phyloP scores from a whole-genome alignment of 768 basidiomycete genomes.

The Termitomyces titanicus region DNA sequence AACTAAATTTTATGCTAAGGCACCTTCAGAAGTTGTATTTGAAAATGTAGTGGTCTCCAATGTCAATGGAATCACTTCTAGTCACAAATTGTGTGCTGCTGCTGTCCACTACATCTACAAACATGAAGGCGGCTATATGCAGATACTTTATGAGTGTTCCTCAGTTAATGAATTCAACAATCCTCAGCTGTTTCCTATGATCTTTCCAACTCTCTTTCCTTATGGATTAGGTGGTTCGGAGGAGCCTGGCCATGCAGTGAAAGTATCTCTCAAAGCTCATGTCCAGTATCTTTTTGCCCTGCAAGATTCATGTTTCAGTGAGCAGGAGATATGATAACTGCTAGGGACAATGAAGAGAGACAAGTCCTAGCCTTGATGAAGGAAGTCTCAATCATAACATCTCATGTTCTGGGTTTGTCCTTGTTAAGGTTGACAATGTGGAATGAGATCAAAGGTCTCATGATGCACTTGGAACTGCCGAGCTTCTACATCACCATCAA shows the following conservation, averaged over 20 bases:
- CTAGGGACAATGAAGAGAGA: conserved; percentile 5
- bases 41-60: no score
- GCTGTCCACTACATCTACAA: conserved; percentile 3
- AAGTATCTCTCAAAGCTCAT: conserved; percentile 32
- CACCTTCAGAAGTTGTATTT: no score
- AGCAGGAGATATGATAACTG: neutral
- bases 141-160: neutral
- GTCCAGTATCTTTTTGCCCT: conserved; percentile 28
- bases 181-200: conserved; percentile 1
- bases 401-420: conserved; percentile 19
- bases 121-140: neutral
- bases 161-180: conserved; percentile 8
- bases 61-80: no score
- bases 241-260: no score
- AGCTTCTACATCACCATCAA: conserved; percentile 44
- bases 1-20: no score
- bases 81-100: neutral
- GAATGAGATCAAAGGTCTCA: conserved; percentile 36
- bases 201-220: conserved; percentile 3
- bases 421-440: conserved; percentile 19
- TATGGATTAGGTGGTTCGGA: conserved; percentile 33
- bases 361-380: conserved; percentile 15
- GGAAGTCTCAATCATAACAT: neutral
- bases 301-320: conserved; percentile 10
- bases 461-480: conserved; percentile 31